Evolutionary conservation across 1,284 basidiomycete species (phyloP), one percentile per base, ranked within the genome.

Genomic region (Sparassis latifolia): DNA sequence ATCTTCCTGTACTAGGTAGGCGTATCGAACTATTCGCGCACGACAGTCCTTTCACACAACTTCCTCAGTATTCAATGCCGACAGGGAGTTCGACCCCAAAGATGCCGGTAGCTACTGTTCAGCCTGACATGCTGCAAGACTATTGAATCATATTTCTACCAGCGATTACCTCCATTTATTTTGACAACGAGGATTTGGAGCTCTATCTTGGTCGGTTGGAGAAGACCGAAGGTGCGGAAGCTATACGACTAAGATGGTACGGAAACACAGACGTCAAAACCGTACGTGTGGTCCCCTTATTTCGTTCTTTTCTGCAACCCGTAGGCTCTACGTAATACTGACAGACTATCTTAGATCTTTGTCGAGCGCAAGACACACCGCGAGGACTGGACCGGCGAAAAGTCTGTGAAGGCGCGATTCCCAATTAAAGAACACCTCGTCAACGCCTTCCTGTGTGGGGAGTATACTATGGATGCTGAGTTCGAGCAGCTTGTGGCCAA

Each of bases 371-470:
- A 99, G 72, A 99, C 97, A 0, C 96, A 99, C 66, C 82, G 95
- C 48, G 96, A 99, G 71, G 96, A 99, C 68, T 99, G 97, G 96
- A 99, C 97, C 0, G 96, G 96, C 33, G 96, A 99, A 70, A 99
- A 98, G 72, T 96, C 92, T 12, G 96, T 99, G 66, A 99, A 99
- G 71, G 92, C 96, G 32, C 92, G 96, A 5, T 98, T 99, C 74
- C 87, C 93, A 1, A 89, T 99, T 70, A 96, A 97, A 69, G 96
- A 98, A 68, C 86, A 94, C 58, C 83, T 92, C 52, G 88, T 98
- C 61, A 97, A 98, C 65, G 86, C 89, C 30, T 99, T 92, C 76
- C 73, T 97, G 50, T 76, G 77, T 30, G 96, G 96, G 31, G 86
- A 92, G 62, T 89, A 97, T 70, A 96, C 84, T 35, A 92, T 97